phyloP scores from a whole-genome alignment of 1,139 yeast species.

The Suhomyces anneliseae region DNA sequence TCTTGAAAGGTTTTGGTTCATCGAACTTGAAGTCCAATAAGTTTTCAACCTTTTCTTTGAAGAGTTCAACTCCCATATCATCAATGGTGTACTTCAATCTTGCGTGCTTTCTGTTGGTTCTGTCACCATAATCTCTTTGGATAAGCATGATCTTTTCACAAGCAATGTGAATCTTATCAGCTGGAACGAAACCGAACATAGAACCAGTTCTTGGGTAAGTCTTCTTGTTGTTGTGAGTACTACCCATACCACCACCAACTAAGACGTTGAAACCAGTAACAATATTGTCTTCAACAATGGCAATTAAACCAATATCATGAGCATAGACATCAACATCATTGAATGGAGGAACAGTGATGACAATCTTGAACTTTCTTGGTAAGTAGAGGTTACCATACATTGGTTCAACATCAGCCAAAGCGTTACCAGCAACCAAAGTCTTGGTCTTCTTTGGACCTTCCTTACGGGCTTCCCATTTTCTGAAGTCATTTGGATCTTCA shows the following conservation, averaged over 20 bases:
- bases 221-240: constrained; percentile 94
- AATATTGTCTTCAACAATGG: constrained; percentile 71
- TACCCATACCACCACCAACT: constrained; percentile 99
- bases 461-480: constrained; percentile 70
- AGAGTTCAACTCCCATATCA: constrained; percentile 82
- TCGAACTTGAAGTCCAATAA: constrained; percentile 75
- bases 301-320: constrained; percentile 89
- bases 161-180: constrained; percentile 69
- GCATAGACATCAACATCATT: constrained; percentile 97
- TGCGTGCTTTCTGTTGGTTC: constrained; percentile 96
- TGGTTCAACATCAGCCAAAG: constrained; percentile 85
- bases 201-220: constrained; percentile 96
- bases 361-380: constrained; percentile 95
- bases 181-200: constrained; percentile 70
- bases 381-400: constrained; percentile 81
- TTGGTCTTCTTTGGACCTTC: constrained; percentile 80
- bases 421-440: constrained; percentile 83
- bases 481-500: constrained; percentile 57
- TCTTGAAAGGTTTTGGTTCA: constrained; percentile 68
- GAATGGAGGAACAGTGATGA: constrained; percentile 93
- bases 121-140: constrained; percentile 94
- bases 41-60: constrained; percentile 79
- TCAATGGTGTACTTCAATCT: constrained; percentile 96
- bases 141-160: constrained; percentile 93
- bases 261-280: constrained; percentile 80